Conservation (phyloP, 306 rosid genomes). For the Sicyos baderoa region DNA sequence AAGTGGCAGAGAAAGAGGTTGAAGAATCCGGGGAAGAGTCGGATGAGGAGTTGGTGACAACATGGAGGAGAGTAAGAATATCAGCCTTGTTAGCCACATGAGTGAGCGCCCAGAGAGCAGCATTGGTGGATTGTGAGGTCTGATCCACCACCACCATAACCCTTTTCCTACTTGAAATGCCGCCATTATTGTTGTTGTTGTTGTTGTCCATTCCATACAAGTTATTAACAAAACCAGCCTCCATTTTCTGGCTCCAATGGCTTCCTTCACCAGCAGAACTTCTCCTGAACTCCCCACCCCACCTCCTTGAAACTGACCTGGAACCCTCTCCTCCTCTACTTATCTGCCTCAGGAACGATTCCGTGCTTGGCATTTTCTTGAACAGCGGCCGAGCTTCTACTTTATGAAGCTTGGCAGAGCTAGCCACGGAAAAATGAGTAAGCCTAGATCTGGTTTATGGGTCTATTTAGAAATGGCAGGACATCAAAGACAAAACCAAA, state of each 20-base stretch:
- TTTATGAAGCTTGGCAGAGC: neutral
- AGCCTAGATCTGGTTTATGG: neutral
- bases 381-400: slow-evolving; percentile 1
- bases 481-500: slow-evolving; percentile 6
- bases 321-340: slow-evolving; percentile 55
- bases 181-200: no score
- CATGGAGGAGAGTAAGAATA: slow-evolving; percentile 70
- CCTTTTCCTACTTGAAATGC: slow-evolving; percentile 58
- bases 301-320: slow-evolving; percentile 28
- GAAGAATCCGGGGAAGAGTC: slow-evolving; percentile 20
- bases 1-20: slow-evolving; percentile 38
- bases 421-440: slow-evolving; percentile 1
- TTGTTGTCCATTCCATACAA: slow-evolving; percentile 36
- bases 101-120: slow-evolving; percentile 90
- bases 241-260: slow-evolving; percentile 20
- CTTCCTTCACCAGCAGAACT: neutral
- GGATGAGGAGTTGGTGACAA: slow-evolving; percentile 35
- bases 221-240: slow-evolving; percentile 43
- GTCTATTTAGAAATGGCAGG: slow-evolving; percentile 6
- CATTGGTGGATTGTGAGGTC: slow-evolving; percentile 66
- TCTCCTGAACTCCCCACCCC: slow-evolving; percentile 38
- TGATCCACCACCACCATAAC: slow-evolving; percentile 88
- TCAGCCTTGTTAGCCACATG: slow-evolving; percentile 74
- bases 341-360: slow-evolving; percentile 46
- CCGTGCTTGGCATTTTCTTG: slow-evolving; percentile 41